Evolutionary conservation across 140 eudicot genomes (phyloP), one percentile per base, ranked within the genome.

Genomic region (Cichorium intybus): DNA sequence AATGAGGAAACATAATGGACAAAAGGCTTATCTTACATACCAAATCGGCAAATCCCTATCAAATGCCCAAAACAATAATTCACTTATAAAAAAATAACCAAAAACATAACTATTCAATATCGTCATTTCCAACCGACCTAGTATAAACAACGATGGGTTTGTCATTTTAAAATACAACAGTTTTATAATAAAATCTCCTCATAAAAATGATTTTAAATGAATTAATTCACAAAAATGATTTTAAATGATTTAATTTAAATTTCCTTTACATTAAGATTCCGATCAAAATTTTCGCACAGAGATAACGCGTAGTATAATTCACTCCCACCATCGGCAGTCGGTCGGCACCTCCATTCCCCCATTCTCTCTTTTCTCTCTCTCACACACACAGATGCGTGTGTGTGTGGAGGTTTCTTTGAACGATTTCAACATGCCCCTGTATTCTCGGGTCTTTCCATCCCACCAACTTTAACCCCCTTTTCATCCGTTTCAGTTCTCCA

Each of bases 381-480:
- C 67, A 21, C 60, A 66, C 51, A 24, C 51, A 51, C 51, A 10
- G 20, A 47, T 39, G 33, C 34, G 59, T 49, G 71, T 50, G 71
- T 39, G 64, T 54, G 67, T 15, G 56, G 45, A 55, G 73, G 45
- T 54, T 54, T 56, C 45, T 33, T 50, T 23, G 33, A 34, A 51
- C 71, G 51, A 37, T 66, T 66, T 65, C 52, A 22, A 66, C 60
- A 66, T 37, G 7, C 41, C 54, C 78, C 72, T 64, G 31, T 39
- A 29, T 45, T 41, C 48, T 64, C 66, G 62, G 56, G 37, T 62
- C 66, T 46, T 27, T 60, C 51, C 33, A 14, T 7, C 55, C 24
- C 56, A 24, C 69, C 26, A 52, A 22, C 69, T 45, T 57, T 2
- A 45, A 15, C 37, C 49, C 11, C 45, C 58, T 15, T 27, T 1